Percentiles rank a stretch among this genome's conserved stretches.
These are phyloP conservation scores for Knoxdaviesia proteae DNA, from an alignment of 2,329 filamentous ascomycete species.

Conservation along the genomic window DNA sequence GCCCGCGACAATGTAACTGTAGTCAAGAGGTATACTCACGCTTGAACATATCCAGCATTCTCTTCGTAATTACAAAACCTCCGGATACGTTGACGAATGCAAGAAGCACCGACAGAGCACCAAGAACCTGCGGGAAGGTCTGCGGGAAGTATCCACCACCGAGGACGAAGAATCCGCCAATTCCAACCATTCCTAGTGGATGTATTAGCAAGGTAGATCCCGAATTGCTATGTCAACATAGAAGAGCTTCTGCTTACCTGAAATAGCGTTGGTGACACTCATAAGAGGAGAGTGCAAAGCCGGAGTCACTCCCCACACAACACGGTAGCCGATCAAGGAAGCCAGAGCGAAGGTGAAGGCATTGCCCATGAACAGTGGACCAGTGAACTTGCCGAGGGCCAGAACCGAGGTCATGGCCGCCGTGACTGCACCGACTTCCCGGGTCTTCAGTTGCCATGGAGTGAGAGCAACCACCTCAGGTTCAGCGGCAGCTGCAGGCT, in stretches of 20 bases:
- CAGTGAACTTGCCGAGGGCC: conserved; percentile 60
- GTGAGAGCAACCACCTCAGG: conserved; percentile 46
- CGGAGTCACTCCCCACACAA: conserved; percentile 70
- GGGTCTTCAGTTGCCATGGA: conserved; percentile 60
- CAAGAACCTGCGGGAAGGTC: conserved; percentile 60
- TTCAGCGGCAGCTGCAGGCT: conserved; percentile 22
- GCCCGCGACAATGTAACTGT: no score
- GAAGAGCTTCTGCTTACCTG: conserved; percentile 22
- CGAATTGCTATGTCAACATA: neutral
- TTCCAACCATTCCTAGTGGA: conserved; percentile 52
- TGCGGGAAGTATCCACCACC: conserved; percentile 60
- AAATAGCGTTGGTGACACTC: conserved; percentile 87
- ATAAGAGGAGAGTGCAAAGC: conserved; percentile 76
- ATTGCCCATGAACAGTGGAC: conserved; percentile 73
- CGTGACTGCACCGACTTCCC: conserved; percentile 55
- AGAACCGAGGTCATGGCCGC: conserved; percentile 59
- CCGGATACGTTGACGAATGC: conserved; percentile 80
- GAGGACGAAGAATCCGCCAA: conserved; percentile 76
- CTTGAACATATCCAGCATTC: conserved; percentile 87
- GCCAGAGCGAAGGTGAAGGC: conserved; percentile 70
- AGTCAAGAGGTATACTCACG: conserved; percentile 19
- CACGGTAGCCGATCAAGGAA: conserved; percentile 69
- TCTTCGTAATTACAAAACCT: conserved; percentile 78
- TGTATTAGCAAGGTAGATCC: conserved; percentile 5
- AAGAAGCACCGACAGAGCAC: conserved; percentile 59